Evolutionary conservation across 1,284 basidiomycete species (phyloP).

Genomic region (Gomphus sp.): DNA sequence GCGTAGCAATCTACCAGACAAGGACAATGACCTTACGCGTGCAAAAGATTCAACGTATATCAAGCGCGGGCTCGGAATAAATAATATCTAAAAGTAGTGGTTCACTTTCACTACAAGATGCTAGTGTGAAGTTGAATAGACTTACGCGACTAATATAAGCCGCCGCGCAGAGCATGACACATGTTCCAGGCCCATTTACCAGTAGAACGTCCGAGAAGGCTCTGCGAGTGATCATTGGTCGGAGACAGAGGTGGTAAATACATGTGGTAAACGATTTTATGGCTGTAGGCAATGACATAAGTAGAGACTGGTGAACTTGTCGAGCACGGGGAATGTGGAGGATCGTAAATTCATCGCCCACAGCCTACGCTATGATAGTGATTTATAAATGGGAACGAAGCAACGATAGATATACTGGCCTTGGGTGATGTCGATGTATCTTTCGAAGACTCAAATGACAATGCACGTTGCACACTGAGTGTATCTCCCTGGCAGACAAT

Average conservation of each 20-base stretch:
- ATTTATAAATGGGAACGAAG: not conserved
- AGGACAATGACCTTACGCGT: conserved; percentile 72
- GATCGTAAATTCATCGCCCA: conserved; percentile 24
- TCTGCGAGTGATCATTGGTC: conserved; percentile 29
- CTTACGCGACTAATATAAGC: conserved; percentile 71
- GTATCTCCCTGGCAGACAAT: conserved; percentile 77
- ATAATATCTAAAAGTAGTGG: conserved; percentile 39
- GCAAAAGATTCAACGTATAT: conserved; percentile 97
- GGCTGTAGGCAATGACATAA: conserved; percentile 61
- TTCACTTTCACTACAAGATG: conserved; percentile 4
- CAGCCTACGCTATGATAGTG: not conserved
- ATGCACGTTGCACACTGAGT: conserved; percentile 68
- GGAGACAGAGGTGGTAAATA: conserved; percentile 46
- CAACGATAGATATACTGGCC: not conserved
- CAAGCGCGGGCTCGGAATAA: conserved; percentile 62
- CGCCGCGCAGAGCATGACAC: conserved; percentile 70
- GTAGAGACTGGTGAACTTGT: conserved; percentile 68
- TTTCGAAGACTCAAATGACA: conserved; percentile 49
- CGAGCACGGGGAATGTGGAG: conserved; percentile 78
- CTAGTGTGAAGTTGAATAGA: conserved; percentile 8
- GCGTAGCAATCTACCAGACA: conserved; percentile 78
- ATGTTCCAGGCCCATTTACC: conserved; percentile 95
- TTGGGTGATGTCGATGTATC: not conserved
- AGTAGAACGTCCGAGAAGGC: conserved; percentile 73
- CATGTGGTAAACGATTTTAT: conserved; percentile 49